Conservation (phyloP, 2,329 filamentous ascomycete genomes). For the Fusarium sororula region DNA sequence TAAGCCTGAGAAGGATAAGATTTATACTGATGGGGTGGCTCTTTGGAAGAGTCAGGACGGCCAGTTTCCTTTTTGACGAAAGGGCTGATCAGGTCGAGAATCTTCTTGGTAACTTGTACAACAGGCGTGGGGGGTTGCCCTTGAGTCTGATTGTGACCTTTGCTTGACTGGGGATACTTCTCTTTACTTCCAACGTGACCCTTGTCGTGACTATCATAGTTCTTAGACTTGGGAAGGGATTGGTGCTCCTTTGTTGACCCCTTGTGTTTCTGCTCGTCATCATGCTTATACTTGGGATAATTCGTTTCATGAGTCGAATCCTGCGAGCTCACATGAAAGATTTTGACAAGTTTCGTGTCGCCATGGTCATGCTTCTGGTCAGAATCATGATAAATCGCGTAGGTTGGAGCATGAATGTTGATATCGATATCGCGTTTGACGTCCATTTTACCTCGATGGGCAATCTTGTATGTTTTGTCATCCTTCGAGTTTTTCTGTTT, state of each 20-base stretch:
- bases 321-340: not conserved
- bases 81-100: not conserved
- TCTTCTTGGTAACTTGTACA: not conserved
- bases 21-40: not conserved
- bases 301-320: not conserved
- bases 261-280: not conserved
- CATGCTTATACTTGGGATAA: not conserved
- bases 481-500: not conserved
- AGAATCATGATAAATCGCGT: not conserved
- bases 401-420: not conserved
- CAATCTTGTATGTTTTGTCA: not conserved
- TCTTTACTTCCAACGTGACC: not conserved
- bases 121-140: not conserved
- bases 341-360: not conserved
- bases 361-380: not conserved
- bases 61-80: not conserved
- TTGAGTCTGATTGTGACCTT: not conserved
- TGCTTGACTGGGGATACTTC: not conserved
- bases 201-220: not conserved
- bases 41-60: not conserved
- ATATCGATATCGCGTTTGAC: not conserved
- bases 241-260: not conserved
- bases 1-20: not conserved
- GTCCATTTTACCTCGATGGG: not conserved
- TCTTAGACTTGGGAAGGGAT: not conserved